These are phyloP conservation scores for Phytomonas francai DNA, from an alignment of 208 protist species.

Conservation along the genomic window DNA sequence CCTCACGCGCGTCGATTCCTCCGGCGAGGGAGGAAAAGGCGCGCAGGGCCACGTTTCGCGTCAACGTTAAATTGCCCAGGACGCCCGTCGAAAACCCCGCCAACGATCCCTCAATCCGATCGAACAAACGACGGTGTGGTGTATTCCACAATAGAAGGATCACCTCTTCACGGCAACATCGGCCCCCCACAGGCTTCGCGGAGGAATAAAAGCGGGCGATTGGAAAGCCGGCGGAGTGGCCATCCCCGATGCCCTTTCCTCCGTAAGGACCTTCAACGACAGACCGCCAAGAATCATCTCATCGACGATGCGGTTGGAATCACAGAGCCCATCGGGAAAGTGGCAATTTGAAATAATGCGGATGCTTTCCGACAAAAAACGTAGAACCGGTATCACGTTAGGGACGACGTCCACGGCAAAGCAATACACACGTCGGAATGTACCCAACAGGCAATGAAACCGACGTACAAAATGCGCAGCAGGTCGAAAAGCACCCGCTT, in stretches of 20 bases:
- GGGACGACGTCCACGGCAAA: constrained; percentile 94
- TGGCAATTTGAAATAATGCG: constrained; percentile 98
- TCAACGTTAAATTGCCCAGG: constrained; percentile 84
- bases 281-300: constrained; percentile 16
- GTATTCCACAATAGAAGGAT: constrained; percentile 23
- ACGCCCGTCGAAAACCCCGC: constrained; percentile 53
- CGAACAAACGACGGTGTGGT: constrained; percentile 85
- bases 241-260: not conserved
- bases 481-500: constrained; percentile 82
- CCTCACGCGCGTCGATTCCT: constrained; percentile 22
- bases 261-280: not conserved
- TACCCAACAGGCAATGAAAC: constrained; percentile 32
- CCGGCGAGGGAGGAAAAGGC: constrained; percentile 46
- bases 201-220: not conserved
- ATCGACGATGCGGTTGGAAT: constrained; percentile 53
- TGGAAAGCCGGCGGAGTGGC: not conserved
- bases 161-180: not conserved
- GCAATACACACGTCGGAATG: constrained; percentile 53
- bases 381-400: constrained; percentile 78
- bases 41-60: constrained; percentile 27
- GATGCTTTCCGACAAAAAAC: constrained; percentile 28
- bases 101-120: constrained; percentile 64
- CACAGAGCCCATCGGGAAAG: constrained; percentile 95
- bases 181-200: not conserved
- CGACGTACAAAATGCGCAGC: constrained; percentile 79